These are phyloP conservation scores for Phytophthora sp. DNA, from an alignment of 352 stramenopile species.

Conservation along the genomic window DNA sequence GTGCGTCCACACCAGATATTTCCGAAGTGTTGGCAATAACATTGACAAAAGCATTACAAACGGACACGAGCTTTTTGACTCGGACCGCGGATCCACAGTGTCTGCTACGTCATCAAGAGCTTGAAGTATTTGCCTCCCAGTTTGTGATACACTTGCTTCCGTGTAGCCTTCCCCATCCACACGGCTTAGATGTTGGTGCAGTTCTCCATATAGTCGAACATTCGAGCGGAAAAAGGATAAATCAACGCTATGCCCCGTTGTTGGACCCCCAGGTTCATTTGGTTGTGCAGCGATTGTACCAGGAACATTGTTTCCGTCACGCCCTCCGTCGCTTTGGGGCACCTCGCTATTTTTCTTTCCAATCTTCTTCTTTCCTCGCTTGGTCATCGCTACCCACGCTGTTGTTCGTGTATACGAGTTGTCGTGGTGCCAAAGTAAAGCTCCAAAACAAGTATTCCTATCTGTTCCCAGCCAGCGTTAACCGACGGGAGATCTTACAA, in stretches of 20 bases:
- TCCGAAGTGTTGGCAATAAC: conserved; percentile 57
- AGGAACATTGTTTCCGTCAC: neutral
- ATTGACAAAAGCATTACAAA: conserved; percentile 77
- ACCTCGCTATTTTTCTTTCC: conserved; percentile 19
- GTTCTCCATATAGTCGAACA: conserved; percentile 47
- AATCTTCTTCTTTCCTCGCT: conserved; percentile 28
- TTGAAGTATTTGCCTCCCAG: conserved; percentile 42
- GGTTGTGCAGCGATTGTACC: neutral
- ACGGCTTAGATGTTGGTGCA: conserved; percentile 39
- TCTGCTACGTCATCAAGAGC: conserved; percentile 28
- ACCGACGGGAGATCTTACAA: conserved; percentile 14
- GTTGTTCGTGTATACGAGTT: conserved; percentile 4
- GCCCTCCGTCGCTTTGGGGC: neutral
- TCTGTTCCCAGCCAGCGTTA: too few relatives aligned
- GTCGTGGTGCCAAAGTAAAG: conserved; percentile 7
- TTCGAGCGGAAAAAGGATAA: conserved; percentile 32
- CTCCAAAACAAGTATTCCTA: neutral
- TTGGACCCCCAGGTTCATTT: conserved; percentile 4
- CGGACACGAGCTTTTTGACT: conserved; percentile 30
- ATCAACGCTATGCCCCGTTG: conserved; percentile 9
- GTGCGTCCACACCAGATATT: conserved; percentile 58
- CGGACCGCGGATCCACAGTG: conserved; percentile 19
- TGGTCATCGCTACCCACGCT: conserved; percentile 25
- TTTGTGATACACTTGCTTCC: conserved; percentile 37
- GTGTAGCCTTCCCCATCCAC: conserved; percentile 35